These are phyloP conservation scores for Yamadazyma jaroonii DNA, from an alignment of 1,139 yeast species.

Conservation along the genomic window DNA sequence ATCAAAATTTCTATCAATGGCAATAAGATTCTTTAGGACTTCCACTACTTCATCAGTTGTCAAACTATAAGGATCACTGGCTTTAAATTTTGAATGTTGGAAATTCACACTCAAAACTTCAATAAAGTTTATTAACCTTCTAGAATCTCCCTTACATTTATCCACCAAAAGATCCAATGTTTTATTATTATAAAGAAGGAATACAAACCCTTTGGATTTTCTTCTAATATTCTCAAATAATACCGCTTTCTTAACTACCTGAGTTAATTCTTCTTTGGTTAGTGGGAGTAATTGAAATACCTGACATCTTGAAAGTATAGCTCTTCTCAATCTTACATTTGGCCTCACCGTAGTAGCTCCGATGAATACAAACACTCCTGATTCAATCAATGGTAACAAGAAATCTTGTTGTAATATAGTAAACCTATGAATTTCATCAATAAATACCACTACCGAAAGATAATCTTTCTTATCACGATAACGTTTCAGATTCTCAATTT, in stretches of 20 bases:
- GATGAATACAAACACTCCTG: constrained; percentile 39
- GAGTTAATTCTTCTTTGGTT: constrained; percentile 16
- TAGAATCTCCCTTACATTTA: constrained; percentile 26
- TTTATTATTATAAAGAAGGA: constrained; percentile 4
- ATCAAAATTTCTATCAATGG: neutral
- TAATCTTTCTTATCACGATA: constrained; percentile 9
- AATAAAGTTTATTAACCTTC: constrained; percentile 24
- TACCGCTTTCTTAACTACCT: constrained; percentile 26
- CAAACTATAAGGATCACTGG: neutral
- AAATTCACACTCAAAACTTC: constrained; percentile 10
- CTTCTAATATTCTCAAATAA: constrained; percentile 28
- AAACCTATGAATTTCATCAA: constrained; percentile 46
- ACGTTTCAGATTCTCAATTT: constrained; percentile 23
- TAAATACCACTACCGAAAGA: constrained; percentile 34
- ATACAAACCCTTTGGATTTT: constrained; percentile 4
- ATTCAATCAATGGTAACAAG: constrained; percentile 38
- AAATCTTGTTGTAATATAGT: constrained; percentile 42
- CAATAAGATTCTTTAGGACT: neutral
- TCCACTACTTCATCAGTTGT: neutral
- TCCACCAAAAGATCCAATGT: constrained; percentile 4
- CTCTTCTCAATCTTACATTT: constrained; percentile 29
- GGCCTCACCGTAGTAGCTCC: constrained; percentile 46
- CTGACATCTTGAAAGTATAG: constrained; percentile 43
- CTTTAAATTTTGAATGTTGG: neutral
- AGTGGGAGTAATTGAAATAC: constrained; percentile 27